phyloP scores from a whole-genome alignment of 1,284 basidiomycete species.

The Ustilago vetiveriae region DNA sequence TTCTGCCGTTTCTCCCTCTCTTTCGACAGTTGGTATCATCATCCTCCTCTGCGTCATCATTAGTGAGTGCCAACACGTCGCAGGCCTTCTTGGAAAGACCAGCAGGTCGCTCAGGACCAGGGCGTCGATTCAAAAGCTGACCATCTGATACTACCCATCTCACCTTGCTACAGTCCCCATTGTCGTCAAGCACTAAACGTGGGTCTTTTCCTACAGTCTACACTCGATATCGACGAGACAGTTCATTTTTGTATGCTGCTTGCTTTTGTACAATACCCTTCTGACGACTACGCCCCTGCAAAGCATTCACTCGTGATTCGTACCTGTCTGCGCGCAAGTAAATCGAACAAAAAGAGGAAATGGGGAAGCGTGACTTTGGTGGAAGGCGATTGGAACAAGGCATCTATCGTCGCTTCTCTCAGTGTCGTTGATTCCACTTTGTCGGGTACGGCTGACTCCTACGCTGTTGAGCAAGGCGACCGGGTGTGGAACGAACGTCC shows the following conservation, averaged over 20 bases:
- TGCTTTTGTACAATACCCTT: slow-evolving; percentile 40
- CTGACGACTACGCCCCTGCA: slow-evolving; percentile 9
- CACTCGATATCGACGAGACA: slow-evolving; percentile 6
- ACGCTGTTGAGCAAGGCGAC: too few relatives aligned
- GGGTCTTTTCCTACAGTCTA: not conserved
- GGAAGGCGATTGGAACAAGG: too few relatives aligned
- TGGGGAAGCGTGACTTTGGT: too few relatives aligned
- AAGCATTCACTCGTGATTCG: slow-evolving; percentile 2
- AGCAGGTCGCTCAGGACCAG: too few relatives aligned
- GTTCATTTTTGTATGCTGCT: slow-evolving; percentile 12
- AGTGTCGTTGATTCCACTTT: too few relatives aligned
- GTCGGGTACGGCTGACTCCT: too few relatives aligned
- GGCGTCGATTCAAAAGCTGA: too few relatives aligned
- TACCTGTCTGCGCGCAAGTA: too few relatives aligned
- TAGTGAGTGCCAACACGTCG: slow-evolving; percentile 45
- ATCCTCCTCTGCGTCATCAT: slow-evolving; percentile 66
- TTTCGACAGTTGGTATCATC: slow-evolving; percentile 57
- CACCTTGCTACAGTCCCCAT: slow-evolving; percentile 44
- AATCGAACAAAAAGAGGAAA: too few relatives aligned
- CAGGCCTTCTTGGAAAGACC: not conserved
- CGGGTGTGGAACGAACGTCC: too few relatives aligned
- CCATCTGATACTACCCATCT: too few relatives aligned
- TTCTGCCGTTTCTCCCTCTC: not conserved
- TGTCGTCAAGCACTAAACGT: slow-evolving; percentile 51
- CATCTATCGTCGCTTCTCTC: too few relatives aligned